Percentiles rank a stretch among this genome's conserved stretches.
These are phyloP conservation scores for Clonostachys rhizophaga DNA, from an alignment of 2,329 filamentous ascomycete species.

Conservation along the genomic window DNA sequence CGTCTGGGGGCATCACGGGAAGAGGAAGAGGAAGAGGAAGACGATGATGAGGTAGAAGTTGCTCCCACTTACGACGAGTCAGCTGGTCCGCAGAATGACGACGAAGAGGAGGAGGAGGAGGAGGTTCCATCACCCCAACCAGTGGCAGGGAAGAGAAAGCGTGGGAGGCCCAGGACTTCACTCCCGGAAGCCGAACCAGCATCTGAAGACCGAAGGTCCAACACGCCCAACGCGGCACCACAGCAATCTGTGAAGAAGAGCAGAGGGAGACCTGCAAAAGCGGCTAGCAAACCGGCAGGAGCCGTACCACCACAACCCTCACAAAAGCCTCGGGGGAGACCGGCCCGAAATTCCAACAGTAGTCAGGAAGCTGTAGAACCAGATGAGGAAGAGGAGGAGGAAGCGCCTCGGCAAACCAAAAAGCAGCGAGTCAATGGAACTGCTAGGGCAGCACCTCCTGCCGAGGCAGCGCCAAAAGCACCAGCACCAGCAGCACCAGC, in stretches of 20 bases:
- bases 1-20: constrained; percentile 17
- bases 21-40: constrained; percentile 10
- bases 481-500: neutral
- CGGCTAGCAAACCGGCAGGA: constrained; percentile 5
- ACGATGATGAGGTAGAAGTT: constrained; percentile 8
- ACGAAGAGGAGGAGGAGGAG: constrained; percentile 11
- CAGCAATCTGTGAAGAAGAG: constrained; percentile 5
- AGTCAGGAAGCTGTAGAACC: constrained; percentile 3
- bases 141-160: neutral
- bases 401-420: constrained; percentile 6
- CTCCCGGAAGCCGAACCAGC: neutral
- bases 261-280: constrained; percentile 7
- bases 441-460: too few relatives aligned
- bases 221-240: constrained; percentile 1
- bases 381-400: constrained; percentile 6
- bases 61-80: constrained; percentile 3
- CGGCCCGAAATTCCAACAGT: constrained; percentile 1
- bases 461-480: neutral
- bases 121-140: neutral
- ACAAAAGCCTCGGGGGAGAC: constrained; percentile 5
- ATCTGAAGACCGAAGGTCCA: too few relatives aligned
- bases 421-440: constrained; percentile 2
- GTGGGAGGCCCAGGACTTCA: constrained; percentile 1
- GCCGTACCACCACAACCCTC: constrained; percentile 13
- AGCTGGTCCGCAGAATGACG: neutral